Evolutionary conservation across 208 protist genomes (phyloP), one percentile per base, ranked within the genome.

Genomic region (Trypanosoma theileri): DNA sequence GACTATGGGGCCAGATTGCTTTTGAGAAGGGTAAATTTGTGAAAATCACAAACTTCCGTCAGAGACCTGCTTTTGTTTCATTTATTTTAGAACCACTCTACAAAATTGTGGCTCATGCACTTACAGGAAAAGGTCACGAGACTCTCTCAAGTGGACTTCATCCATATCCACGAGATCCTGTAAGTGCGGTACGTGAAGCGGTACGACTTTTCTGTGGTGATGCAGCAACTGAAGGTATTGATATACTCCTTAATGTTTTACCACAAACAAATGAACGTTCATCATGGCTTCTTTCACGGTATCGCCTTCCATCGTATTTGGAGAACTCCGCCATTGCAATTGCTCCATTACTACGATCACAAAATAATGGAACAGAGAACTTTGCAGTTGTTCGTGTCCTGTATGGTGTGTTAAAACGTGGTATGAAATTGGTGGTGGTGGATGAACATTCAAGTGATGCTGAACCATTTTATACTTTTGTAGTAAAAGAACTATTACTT

Each of bases 81-180:
- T 99, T 99, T 63, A 85, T 99, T 50, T 79, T 99, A 3, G 95
- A 99, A 69, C 98, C 98, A 0, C 69, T 99, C 13, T 99, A 99
- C 83, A 99, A 99, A 73, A 92, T 99, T 51, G 88, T 96, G 16
- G 66, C 86, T 11, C 83, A 96, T 59, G 63, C 85, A 2, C 76
- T 93, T 1, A 81, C 84, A n/a, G 88, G 89, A 26, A 66, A 88
- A 7, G 86, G 74, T 0, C 68, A 79, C 24, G 48, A 77, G 28
- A 71, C 74, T 50, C 79, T 95, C 6, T 82, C 79, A 12, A 44
- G 48, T 21, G 68, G 56, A 22, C 77, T 95, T 21, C 58, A 77
- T 41, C 72, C 71, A 46, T 73, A 85, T 31, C 90, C 90, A 35
- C 79, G 79, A 3, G 86, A 84, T 12, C 87, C 90, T 26, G 61